phyloP scores from a whole-genome alignment of 1,284 basidiomycete genomes.

The Cryptococcus sp. region DNA sequence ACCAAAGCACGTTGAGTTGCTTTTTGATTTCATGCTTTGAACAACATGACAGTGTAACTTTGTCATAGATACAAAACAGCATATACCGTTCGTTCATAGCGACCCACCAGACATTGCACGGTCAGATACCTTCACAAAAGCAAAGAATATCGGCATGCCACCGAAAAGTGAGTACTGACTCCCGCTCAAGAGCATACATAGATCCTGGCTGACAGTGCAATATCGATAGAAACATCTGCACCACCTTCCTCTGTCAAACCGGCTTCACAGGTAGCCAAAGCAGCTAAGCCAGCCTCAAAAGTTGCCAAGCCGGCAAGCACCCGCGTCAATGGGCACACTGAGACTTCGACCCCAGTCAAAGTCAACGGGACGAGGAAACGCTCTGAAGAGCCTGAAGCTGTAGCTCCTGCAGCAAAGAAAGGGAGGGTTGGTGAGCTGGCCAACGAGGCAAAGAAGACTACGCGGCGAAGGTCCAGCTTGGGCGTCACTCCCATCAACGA shows the following conservation, averaged over 20 bases:
- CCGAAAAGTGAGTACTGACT: too few species aligned
- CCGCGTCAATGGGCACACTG: conserved; percentile 5
- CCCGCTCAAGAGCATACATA: too few species aligned
- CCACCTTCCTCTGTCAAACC: conserved; percentile 23
- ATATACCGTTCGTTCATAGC: too few species aligned
- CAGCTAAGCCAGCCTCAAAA: conserved; percentile 16
- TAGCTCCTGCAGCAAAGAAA: conserved; percentile 23
- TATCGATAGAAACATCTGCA: conserved; percentile 1
- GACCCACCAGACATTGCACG: too few species aligned
- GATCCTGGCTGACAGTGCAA: background rate
- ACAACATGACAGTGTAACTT: too few species aligned
- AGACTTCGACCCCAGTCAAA: conserved; percentile 2
- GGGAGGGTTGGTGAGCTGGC: conserved; percentile 28
- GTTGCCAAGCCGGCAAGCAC: conserved; percentile 15
- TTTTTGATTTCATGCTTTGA: too few species aligned
- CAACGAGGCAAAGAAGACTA: conserved; percentile 23
- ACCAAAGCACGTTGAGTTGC: too few species aligned
- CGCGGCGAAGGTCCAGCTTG: conserved; percentile 24
- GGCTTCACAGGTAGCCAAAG: conserved; percentile 19
- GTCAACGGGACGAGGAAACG: conserved; percentile 17
- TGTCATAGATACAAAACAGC: too few species aligned
- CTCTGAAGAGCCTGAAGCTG: conserved; percentile 11
- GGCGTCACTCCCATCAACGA: conserved; percentile 26
- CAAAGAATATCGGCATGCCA: too few species aligned
- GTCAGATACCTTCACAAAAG: too few species aligned